Conservation (phyloP, 495 filamentous ascomycete genomes). For the Daldinia childiae region DNA sequence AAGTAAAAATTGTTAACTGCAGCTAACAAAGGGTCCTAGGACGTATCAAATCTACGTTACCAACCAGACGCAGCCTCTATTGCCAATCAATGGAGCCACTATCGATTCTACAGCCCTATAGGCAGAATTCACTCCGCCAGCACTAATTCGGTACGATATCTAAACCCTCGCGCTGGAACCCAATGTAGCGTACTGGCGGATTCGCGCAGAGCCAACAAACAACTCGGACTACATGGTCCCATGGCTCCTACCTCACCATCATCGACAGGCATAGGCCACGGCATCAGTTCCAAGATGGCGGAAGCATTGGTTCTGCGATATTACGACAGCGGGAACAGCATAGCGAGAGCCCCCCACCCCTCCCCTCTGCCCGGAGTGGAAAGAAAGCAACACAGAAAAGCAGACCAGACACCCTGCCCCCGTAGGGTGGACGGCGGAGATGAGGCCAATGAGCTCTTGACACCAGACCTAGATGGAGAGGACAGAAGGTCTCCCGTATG, state of each 20-base stretch:
- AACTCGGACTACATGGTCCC: not conserved
- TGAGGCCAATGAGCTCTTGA: conserved; percentile 15
- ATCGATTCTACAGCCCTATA: not conserved
- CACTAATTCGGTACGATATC: not conserved
- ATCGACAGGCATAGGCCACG: not conserved
- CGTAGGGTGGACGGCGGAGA: conserved; percentile 7
- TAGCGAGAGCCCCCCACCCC: not conserved
- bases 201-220: not conserved
- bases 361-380: not conserved
- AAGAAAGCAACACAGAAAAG: not conserved
- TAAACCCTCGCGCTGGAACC: not conserved
- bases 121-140: not conserved
- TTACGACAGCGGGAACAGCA: not conserved
- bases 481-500: not conserved
- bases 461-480: conserved; percentile 15
- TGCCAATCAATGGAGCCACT: not conserved
- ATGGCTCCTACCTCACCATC: not conserved
- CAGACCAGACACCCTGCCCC: conserved; percentile 1
- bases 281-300: not conserved
- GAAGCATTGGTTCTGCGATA: not conserved
- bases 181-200: not conserved
- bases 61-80: not conserved
- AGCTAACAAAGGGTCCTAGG: not conserved
- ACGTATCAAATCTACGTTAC: not conserved
- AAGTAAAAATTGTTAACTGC: not conserved